phyloP scores from a whole-genome alignment of 73 alveolate genomes.

The Stentor coeruleus region DNA sequence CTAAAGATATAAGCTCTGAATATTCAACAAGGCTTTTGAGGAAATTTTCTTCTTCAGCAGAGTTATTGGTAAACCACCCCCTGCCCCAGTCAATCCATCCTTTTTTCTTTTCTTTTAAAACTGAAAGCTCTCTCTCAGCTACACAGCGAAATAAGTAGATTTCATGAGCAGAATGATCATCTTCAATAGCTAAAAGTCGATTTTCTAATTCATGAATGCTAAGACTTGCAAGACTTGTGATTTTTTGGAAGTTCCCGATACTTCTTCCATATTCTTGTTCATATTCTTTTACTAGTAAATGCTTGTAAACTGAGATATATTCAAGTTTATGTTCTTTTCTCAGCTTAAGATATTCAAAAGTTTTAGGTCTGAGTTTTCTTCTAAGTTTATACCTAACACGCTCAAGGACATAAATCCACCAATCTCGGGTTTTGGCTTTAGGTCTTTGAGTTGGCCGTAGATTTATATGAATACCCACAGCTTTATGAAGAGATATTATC shows the following conservation, averaged over 20 bases:
- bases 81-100: conserved; percentile 29
- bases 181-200: not conserved
- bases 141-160: not conserved
- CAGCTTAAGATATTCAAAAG: not conserved
- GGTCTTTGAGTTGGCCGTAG: not conserved
- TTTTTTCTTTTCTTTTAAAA: conserved; percentile 15
- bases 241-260: not conserved
- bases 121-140: conserved; percentile 9
- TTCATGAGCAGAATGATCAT: not conserved
- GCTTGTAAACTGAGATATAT: not conserved
- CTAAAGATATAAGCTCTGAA: not conserved
- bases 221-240: not conserved
- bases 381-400: not conserved
- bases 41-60: conserved; percentile 12
- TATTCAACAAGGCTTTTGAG: not conserved
- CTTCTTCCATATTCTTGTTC: not conserved
- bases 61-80: conserved; percentile 23
- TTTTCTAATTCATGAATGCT: not conserved
- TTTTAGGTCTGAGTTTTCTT: not conserved
- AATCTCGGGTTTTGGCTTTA: not conserved
- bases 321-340: not conserved
- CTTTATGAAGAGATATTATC: conserved; percentile 3
- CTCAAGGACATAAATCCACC: conserved; percentile 15
- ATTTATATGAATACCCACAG: not conserved
- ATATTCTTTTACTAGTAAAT: conserved; percentile 1